Evolutionary conservation across 1,284 basidiomycete species (phyloP).

Genomic region (Malassezia dermatis): DNA sequence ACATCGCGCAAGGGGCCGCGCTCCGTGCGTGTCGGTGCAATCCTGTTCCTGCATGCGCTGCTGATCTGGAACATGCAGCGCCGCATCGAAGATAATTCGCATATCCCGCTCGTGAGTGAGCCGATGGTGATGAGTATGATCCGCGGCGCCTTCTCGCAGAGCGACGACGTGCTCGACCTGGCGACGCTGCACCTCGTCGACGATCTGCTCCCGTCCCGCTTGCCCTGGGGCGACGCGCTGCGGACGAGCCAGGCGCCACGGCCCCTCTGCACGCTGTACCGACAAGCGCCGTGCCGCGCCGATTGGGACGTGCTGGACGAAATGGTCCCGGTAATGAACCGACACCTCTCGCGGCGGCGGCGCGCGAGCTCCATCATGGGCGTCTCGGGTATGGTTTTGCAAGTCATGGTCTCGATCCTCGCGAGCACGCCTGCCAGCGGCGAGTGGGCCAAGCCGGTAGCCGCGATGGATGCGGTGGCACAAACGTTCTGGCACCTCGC

Average conservation of each 20-base stretch:
- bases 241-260: constrained; percentile 5
- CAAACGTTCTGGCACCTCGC: constrained; percentile 35
- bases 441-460: constrained; percentile 13
- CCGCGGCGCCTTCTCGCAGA: constrained; percentile 31
- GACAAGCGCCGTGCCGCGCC: constrained; percentile 7
- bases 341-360: constrained; percentile 20
- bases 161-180: constrained; percentile 36
- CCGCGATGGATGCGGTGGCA: constrained; percentile 34
- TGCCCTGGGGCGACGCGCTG: not conserved
- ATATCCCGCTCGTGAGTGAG: constrained; percentile 26
- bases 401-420: constrained; percentile 21
- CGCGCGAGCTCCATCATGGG: constrained; percentile 13
- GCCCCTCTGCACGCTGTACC: constrained; percentile 12
- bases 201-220: constrained; percentile 9
- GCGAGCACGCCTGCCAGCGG: constrained; percentile 16
- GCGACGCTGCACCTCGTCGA: constrained; percentile 29
- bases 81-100: constrained; percentile 18
- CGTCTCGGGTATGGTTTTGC: constrained; percentile 19
- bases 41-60: constrained; percentile 34
- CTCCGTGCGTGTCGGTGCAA: constrained; percentile 35
- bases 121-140: constrained; percentile 35
- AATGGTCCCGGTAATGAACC: constrained; percentile 29
- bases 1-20: constrained; percentile 10
- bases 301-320: constrained; percentile 43
- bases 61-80: constrained; percentile 26